Evolutionary conservation across 129 eudicot genomes (phyloP).

Genomic region (Lactuca saligna): DNA sequence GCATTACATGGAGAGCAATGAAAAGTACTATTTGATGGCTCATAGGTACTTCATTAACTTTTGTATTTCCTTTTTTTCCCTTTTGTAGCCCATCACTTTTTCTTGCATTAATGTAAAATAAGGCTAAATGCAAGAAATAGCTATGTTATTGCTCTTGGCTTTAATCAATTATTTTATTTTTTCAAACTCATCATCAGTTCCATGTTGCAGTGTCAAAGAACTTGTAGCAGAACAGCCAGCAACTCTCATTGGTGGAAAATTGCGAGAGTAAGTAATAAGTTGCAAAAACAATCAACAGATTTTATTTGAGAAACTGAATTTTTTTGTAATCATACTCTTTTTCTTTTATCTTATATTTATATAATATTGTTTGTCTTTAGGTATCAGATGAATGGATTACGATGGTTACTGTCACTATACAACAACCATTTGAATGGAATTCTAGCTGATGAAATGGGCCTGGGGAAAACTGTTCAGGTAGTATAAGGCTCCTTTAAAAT

Average conservation of each 20-base stretch:
- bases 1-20: slow-evolving; percentile 98
- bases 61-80: slow-evolving; percentile 12
- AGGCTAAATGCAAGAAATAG: no score
- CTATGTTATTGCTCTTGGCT: no score
- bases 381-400: slow-evolving; percentile 95
- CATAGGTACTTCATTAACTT: slow-evolving; percentile 62
- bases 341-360: slow-evolving; percentile 10
- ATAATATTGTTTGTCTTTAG: slow-evolving; percentile 36
- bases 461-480: slow-evolving; percentile 99
- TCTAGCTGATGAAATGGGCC: slow-evolving; percentile 99
- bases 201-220: slow-evolving; percentile 82
- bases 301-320: slow-evolving; percentile 7
- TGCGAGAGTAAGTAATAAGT: slow-evolving; percentile 73
- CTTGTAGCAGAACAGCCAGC: slow-evolving; percentile 78
- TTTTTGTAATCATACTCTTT: slow-evolving; percentile 12
- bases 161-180: no score
- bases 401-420: slow-evolving; percentile 95
- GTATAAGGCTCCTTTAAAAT: neutral
- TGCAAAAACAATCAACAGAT: slow-evolving; percentile 4
- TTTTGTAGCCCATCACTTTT: neutral
- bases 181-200: slow-evolving; percentile 24
- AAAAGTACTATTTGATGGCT: slow-evolving; percentile 95
- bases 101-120: no score
- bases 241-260: slow-evolving; percentile 77
- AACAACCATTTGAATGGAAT: slow-evolving; percentile 97